These are phyloP conservation scores for Podospora conica DNA, from an alignment of 495 filamentous ascomycete genomes.

Conservation along the genomic window DNA sequence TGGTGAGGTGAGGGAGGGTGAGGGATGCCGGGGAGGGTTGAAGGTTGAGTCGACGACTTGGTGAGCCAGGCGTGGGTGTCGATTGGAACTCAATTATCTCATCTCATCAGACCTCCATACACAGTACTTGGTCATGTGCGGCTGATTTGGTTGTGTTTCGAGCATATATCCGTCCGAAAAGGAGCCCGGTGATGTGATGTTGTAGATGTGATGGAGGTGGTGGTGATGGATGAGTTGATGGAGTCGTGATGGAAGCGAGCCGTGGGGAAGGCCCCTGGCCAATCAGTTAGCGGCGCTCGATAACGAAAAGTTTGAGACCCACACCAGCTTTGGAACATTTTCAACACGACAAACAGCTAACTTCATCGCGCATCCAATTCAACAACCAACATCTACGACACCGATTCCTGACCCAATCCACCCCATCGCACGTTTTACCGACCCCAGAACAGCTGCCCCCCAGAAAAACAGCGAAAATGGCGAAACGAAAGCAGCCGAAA, in stretches of 20 bases:
- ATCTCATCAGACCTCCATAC: neutral
- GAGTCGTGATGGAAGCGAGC: neutral
- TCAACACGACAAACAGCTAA: neutral
- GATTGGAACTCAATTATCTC: neutral
- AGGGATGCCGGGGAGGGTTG: too few relatives aligned
- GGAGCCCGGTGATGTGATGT: too few relatives aligned
- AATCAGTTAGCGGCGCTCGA: neutral
- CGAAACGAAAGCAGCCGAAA: slow-evolving; percentile 5
- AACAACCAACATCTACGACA: neutral
- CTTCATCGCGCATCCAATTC: neutral
- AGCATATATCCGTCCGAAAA: neutral
- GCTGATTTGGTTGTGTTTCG: neutral
- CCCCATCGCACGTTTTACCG: neutral
- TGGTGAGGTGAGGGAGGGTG: too few relatives aligned
- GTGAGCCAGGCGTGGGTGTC: neutral
- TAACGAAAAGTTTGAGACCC: slow-evolving; percentile 4
- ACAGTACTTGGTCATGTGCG: neutral
- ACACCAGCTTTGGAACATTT: slow-evolving; percentile 6
- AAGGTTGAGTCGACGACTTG: neutral
- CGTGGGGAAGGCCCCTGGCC: neutral
- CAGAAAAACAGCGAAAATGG: slow-evolving; percentile 10
- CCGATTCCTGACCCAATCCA: neutral
- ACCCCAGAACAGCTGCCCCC: neutral
- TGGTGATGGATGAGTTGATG: neutral
- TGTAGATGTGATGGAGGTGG: neutral